Evolutionary conservation across 78 protist species (phyloP), one percentile per base, ranked within the genome.

Genomic region (Tieghemostelium lacteum): DNA sequence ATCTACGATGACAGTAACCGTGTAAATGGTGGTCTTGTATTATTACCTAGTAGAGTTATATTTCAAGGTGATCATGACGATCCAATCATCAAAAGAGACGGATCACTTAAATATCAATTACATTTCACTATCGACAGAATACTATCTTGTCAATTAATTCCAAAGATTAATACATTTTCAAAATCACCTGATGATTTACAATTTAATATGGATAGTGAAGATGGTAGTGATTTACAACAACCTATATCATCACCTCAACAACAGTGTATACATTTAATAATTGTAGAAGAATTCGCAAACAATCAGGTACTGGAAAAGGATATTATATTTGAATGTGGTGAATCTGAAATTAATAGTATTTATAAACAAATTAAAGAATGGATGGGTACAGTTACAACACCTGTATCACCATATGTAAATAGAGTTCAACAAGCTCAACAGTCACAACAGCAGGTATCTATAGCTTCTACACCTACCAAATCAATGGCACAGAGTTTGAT

Each of bases 31-130:
- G 69, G 40, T 19, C 50, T 83, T 28, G 69, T 78, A 0, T 20
- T 83, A 12, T 40, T 83, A 33, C 91, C 91, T 69, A 73, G 65
- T 83, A 49, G 91, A 65, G 19, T 83, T 22, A 83, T 83, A 19
- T 83, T 83, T 54, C 91, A 83, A 58, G 91, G 66, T 20, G 54
- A 83, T 60, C 42, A 39, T 19, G 54, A 83, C 2, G 80, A 83
- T 60, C 57, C 62, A 29, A 33, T 55, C 1, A 74, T 69, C 8
- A 83, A 70, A 19, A 66, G 60, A 24, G 76, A 69, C 26, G 91
- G 91, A 29, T 58, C 73, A 42, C 26, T 83, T 3, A 66, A 70
- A 60, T 83, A 50, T 52, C 91, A 83, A 69, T 33, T 83, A 28
- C 45, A 83, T 64, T 83, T 58, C 42, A 83, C 75, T 4, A 83